A percentile compares a stretch with the other conserved stretches of the same genome.
Conservation (phyloP, 1,284 basidiomycete species). For the Calocybe gambosa region DNA sequence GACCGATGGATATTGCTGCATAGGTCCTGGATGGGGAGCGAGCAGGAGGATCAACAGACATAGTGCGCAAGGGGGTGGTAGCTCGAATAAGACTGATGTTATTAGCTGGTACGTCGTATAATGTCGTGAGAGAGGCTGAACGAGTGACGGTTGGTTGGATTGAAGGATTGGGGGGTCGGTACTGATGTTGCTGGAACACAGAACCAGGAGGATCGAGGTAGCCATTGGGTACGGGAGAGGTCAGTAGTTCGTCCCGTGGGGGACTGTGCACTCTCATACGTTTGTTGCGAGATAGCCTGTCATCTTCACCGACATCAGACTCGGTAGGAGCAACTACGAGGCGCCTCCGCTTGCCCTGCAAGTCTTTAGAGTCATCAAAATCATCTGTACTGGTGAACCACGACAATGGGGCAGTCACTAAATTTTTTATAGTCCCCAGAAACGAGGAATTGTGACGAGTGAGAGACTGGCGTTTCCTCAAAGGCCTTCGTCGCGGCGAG, state of each 20-base stretch:
- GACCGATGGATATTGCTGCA: conserved; percentile 42
- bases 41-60: conserved; percentile 56
- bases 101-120: conserved; percentile 17
- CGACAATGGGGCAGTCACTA: conserved; percentile 57
- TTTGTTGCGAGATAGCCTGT: conserved; percentile 32
- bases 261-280: conserved; percentile 53
- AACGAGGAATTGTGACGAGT: conserved; percentile 46
- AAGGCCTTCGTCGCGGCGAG: conserved; percentile 21
- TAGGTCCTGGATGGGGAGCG: conserved; percentile 10
- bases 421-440: conserved; percentile 52
- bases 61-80: conserved; percentile 41
- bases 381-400: conserved; percentile 47
- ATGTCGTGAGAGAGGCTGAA: conserved; percentile 29
- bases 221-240: conserved; percentile 16
- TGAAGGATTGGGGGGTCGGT: conserved; percentile 19
- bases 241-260: conserved; percentile 25
- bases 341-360: conserved; percentile 47
- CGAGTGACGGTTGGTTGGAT: conserved; percentile 19
- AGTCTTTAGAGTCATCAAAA: conserved; percentile 41
- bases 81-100: conserved; percentile 38
- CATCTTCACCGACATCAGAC: conserved; percentile 22
- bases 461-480: conserved; percentile 27
- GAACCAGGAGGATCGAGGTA: conserved; percentile 54
- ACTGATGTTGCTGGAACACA: conserved; percentile 29
- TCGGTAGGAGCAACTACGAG: conserved; percentile 28